A percentile compares a stretch with the other conserved stretches of the same genome.
Conservation (phyloP, 164 flowering plant species). For the Sedum album region DNA sequence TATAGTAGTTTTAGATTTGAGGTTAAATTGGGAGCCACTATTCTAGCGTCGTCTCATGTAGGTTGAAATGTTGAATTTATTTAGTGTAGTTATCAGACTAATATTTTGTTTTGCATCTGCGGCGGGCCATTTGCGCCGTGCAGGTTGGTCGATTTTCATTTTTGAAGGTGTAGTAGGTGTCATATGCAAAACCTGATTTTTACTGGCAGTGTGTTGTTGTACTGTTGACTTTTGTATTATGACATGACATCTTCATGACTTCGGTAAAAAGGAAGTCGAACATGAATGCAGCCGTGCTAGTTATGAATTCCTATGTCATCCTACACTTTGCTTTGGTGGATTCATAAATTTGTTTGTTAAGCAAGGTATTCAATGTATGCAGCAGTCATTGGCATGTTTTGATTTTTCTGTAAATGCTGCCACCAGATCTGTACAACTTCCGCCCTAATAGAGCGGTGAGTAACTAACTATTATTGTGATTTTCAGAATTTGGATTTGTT, state of each 20-base stretch:
- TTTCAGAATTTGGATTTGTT: conserved; percentile 87
- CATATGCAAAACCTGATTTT: neutral
- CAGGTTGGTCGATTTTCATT: neutral
- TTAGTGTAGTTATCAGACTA: neutral
- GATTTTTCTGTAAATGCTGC: neutral
- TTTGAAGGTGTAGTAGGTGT: neutral
- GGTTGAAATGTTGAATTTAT: neutral
- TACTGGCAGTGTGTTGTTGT: neutral
- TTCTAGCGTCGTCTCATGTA: neutral
- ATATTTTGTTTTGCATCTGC: neutral
- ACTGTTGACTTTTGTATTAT: neutral
- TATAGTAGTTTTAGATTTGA: too few species aligned
- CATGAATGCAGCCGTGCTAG: neutral
- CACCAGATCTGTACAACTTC: too few species aligned
- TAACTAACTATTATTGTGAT: conserved; percentile 10
- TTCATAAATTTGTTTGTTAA: too few species aligned
- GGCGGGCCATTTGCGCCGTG: neutral
- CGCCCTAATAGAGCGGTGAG: neutral
- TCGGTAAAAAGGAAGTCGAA: neutral
- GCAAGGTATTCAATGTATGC: too few species aligned
- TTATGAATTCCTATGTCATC: neutral
- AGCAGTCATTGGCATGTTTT: neutral
- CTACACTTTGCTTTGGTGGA: neutral
- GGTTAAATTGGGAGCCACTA: neutral
- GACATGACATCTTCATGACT: neutral